Evolutionary conservation across 73 alveolate species (phyloP).

Genomic region (Diophrys sp.): DNA sequence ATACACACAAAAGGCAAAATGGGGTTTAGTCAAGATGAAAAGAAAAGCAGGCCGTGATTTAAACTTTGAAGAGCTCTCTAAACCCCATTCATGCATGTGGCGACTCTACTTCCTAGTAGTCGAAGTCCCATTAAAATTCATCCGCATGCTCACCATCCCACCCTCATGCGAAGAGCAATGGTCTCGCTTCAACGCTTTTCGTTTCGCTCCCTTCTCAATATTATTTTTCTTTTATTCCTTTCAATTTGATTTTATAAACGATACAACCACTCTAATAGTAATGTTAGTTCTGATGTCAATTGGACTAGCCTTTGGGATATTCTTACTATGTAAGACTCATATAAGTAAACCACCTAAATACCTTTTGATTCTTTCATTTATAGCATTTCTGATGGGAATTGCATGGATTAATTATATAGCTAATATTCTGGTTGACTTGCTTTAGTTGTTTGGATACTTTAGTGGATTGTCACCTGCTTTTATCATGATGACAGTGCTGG

Average conservation of each 20-base stretch:
- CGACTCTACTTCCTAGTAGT: not conserved
- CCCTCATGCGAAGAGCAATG: constrained; percentile 9
- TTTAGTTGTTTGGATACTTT: constrained; percentile 68
- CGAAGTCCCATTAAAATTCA: constrained; percentile 14
- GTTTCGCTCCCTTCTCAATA: not conserved
- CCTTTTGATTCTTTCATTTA: not conserved
- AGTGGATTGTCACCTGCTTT: constrained; percentile 73
- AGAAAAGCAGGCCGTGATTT: not conserved
- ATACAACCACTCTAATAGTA: not conserved
- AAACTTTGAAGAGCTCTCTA: not conserved
- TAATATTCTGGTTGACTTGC: constrained; percentile 64
- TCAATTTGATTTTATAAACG: not conserved
- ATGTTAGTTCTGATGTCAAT: not conserved
- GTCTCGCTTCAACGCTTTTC: constrained; percentile 3
- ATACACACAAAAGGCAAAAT: not conserved
- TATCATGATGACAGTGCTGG: constrained; percentile 90
- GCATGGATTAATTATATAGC: constrained; percentile 43
- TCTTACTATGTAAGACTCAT: not conserved
- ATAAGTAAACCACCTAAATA: constrained; percentile 1
- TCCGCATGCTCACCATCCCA: constrained; percentile 18
- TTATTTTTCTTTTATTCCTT: constrained; percentile 22
- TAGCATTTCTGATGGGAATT: constrained; percentile 6
- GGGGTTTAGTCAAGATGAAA: constrained; percentile 5
- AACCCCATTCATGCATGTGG: not conserved
- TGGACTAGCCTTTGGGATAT: not conserved